A percentile compares a stretch with the other conserved stretches of the same genome.
These are phyloP conservation scores for Mycena alexandri DNA, from an alignment of 768 basidiomycete genomes.

Conservation along the genomic window DNA sequence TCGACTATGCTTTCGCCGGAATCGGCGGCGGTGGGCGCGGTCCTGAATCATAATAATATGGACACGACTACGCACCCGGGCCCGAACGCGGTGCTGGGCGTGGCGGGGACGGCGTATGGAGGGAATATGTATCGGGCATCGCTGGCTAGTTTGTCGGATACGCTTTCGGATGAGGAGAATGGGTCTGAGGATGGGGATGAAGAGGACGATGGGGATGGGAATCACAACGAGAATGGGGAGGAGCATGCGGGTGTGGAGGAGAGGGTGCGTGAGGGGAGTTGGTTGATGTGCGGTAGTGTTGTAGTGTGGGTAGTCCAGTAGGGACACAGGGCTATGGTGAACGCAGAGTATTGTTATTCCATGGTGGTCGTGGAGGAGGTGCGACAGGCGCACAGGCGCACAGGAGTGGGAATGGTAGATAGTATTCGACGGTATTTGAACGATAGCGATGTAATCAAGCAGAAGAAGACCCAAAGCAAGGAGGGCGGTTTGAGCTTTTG, in stretches of 20 bases:
- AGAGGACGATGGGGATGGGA: not conserved
- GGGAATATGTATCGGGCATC: slow-evolving; percentile 36
- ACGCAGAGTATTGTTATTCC: too few relatives aligned
- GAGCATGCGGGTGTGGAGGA: too few relatives aligned
- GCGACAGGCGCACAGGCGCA: too few relatives aligned
- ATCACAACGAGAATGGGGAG: not conserved
- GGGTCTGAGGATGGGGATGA: slow-evolving; percentile 5
- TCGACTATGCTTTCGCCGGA: not conserved
- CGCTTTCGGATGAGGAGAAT: not conserved
- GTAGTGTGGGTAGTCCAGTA: too few relatives aligned
- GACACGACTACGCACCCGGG: not conserved
- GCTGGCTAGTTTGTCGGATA: slow-evolving; percentile 34
- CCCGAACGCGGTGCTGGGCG: not conserved
- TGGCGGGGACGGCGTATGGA: slow-evolving; percentile 11
- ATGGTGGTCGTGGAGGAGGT: too few relatives aligned
- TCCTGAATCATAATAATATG: too few relatives aligned
- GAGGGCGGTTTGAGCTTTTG: too few relatives aligned
- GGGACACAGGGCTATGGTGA: too few relatives aligned
- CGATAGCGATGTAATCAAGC: too few relatives aligned
- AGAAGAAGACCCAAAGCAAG: too few relatives aligned
- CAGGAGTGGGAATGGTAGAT: too few relatives aligned
- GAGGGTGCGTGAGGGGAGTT: slow-evolving; percentile 22
- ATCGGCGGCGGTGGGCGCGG: not conserved
- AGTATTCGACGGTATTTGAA: too few relatives aligned
- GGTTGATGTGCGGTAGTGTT: slow-evolving; percentile 28